phyloP scores from a whole-genome alignment of 495 filamentous ascomycete species.

The Podospora australis region DNA sequence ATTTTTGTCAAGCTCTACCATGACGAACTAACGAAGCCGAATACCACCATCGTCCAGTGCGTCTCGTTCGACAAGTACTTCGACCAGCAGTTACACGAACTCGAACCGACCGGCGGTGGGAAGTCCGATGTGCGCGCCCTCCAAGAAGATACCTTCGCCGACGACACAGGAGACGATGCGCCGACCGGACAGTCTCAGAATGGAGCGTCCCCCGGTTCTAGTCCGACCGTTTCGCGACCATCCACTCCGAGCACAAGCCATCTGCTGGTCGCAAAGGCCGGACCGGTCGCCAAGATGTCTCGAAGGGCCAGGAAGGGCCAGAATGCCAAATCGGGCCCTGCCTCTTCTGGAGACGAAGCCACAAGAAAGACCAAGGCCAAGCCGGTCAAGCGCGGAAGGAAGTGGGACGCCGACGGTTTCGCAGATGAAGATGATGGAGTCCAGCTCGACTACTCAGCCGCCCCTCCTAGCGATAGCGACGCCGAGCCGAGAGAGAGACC shows the following conservation, averaged over 20 bases:
- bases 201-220: slow-evolving; percentile 47
- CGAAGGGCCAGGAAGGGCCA: slow-evolving; percentile 75
- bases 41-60: slow-evolving; percentile 67
- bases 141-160: slow-evolving; percentile 35
- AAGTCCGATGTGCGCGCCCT: slow-evolving; percentile 30
- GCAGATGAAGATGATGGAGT: slow-evolving; percentile 80
- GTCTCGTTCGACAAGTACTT: slow-evolving; percentile 87
- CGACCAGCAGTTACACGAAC: slow-evolving; percentile 80
- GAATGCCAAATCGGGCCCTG: slow-evolving; percentile 53
- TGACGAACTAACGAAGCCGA: slow-evolving; percentile 73
- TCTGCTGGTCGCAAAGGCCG: slow-evolving; percentile 63
- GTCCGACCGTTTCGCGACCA: slow-evolving; percentile 72
- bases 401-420: slow-evolving; percentile 84
- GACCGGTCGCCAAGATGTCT: slow-evolving; percentile 68
- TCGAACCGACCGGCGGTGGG: slow-evolving; percentile 53
- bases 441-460: slow-evolving; percentile 77
- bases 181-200: slow-evolving; percentile 30
- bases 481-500: slow-evolving; percentile 37
- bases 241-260: slow-evolving; percentile 61
- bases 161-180: slow-evolving; percentile 31
- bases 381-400: slow-evolving; percentile 74
- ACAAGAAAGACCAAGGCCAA: slow-evolving; percentile 53
- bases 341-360: slow-evolving; percentile 79
- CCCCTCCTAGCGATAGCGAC: slow-evolving; percentile 47
- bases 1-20: slow-evolving; percentile 86